Base-by-base conservation (phyloP, 306 rosid species). In the Hippophae tibetana region DNA sequence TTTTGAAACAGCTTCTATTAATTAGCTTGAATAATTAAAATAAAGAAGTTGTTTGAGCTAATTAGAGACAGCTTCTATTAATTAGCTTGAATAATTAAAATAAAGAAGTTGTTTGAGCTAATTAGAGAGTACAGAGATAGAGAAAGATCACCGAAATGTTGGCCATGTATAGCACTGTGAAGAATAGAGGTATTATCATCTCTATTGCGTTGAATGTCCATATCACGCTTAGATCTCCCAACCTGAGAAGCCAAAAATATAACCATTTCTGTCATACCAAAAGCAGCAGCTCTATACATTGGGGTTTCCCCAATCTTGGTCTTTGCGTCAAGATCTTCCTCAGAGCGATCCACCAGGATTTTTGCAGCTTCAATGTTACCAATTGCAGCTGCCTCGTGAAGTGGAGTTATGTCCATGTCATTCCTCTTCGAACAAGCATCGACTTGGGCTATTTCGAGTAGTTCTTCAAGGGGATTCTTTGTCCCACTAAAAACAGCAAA, bases 291-390 rank as follows among this genome's bases (percentile, higher is more conserved):
- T 9, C 40, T 60, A 42, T 6, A 60, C 47, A 72, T 6, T 6
- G 71, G 71, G 13, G 76, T 65, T 72, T 72, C 76, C 1, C 67
- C 71, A 0, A 13, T 5, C 1, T 5, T 8, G 9, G 65, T 72
- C 23, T 1, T 10, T 5, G 5, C 12, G 9, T 13, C 5, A 0
- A 71, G 51, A 40, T 63, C 45, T 0, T 10, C 40, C 49, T 5
- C 47, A 0, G 26, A 42, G 7, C 8, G 0, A 7, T 1, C 0
- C 48, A 62, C 38, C 10, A 67, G 45, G 44, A 51, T 5, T 13
- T 11, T 0, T 1, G 64, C 66, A 8, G 72, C 72, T 0, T 13
- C 54, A 18, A 26, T 3, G 27, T 57, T 52, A 27, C 69, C 73
- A 1, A 23, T 6, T 0, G 23, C 43, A 0, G 65, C 69, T 3